These are phyloP conservation scores for Saccharomycopsis fodiens DNA, from an alignment of 805 yeast species.

Conservation along the genomic window DNA sequence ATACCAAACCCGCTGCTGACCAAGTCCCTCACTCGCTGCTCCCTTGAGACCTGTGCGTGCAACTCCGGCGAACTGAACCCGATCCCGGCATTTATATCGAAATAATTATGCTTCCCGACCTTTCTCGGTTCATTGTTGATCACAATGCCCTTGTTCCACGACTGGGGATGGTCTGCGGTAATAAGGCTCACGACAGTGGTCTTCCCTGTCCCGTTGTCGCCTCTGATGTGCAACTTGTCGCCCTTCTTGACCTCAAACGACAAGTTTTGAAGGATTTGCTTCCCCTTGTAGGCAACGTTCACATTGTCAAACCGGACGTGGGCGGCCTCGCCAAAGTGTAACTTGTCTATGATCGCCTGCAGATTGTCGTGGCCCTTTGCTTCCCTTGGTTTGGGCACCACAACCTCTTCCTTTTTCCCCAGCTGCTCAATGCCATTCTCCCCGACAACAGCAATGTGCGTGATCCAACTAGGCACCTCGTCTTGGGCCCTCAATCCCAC, in stretches of 20 bases:
- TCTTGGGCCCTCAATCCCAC: slow-evolving; percentile 77
- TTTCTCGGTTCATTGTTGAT: slow-evolving; percentile 61
- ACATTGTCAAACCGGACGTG: slow-evolving; percentile 51
- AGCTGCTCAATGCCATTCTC: slow-evolving; percentile 22
- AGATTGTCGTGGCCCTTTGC: neutral
- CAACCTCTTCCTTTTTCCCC: neutral
- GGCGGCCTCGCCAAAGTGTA: neutral
- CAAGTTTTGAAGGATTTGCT: slow-evolving; percentile 50
- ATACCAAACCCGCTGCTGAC: slow-evolving; percentile 55
- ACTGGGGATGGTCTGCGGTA: slow-evolving; percentile 94
- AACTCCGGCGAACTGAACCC: slow-evolving; percentile 91
- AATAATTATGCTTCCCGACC: slow-evolving; percentile 70
- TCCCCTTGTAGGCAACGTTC: slow-evolving; percentile 57
- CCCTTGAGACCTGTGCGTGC: slow-evolving; percentile 73
- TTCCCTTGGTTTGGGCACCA: neutral
- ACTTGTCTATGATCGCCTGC: neutral
- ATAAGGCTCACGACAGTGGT: slow-evolving; percentile 78
- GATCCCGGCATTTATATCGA: slow-evolving; percentile 68
- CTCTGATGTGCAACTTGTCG: slow-evolving; percentile 82
- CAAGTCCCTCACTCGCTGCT: slow-evolving; percentile 45
- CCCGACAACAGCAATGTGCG: slow-evolving; percentile 60
- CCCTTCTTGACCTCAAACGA: slow-evolving; percentile 63
- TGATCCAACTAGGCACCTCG: slow-evolving; percentile 69
- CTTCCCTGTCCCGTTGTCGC: slow-evolving; percentile 90
- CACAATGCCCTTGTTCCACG: slow-evolving; percentile 70